phyloP scores from a whole-genome alignment of 2,329 filamentous ascomycete genomes.

The Colletotrichum liriopes region DNA sequence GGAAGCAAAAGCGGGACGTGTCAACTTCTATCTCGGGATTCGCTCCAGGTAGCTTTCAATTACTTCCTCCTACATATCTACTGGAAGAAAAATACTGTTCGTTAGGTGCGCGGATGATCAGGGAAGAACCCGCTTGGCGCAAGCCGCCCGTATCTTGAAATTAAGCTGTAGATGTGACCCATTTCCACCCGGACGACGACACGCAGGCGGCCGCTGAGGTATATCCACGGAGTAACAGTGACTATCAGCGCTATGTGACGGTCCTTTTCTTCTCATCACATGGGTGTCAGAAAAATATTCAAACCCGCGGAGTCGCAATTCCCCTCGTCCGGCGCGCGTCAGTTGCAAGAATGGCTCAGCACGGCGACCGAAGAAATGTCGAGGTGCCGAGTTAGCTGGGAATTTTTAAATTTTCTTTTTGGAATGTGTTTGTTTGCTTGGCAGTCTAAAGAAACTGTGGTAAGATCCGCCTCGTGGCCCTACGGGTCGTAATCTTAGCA shows the following conservation, averaged over 20 bases:
- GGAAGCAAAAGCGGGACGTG: not conserved
- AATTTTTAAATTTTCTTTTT: too few relatives aligned
- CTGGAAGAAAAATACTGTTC: not conserved
- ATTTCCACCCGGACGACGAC: too few relatives aligned
- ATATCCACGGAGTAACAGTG: not conserved
- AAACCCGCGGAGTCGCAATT: not conserved
- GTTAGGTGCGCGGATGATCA: fast-evolving
- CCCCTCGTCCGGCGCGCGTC: not conserved
- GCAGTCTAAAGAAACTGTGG: not conserved
- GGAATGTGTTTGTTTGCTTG: too few relatives aligned
- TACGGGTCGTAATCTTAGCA: too few relatives aligned
- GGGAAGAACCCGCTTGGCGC: not conserved
- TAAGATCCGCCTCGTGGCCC: too few relatives aligned
- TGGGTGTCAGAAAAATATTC: too few relatives aligned
- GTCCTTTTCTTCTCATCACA: not conserved
- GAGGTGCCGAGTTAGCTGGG: too few relatives aligned
- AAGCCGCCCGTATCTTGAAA: not conserved
- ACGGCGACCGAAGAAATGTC: too few relatives aligned
- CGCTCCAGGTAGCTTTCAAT: not conserved
- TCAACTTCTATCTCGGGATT: not conserved
- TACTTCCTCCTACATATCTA: not conserved
- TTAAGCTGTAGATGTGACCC: not conserved
- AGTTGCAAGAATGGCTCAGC: too few relatives aligned
- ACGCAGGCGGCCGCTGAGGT: not conserved
- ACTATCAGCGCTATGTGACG: not conserved